phyloP scores from a whole-genome alignment of 257 asterid species.

The Solanum chaucha region DNA sequence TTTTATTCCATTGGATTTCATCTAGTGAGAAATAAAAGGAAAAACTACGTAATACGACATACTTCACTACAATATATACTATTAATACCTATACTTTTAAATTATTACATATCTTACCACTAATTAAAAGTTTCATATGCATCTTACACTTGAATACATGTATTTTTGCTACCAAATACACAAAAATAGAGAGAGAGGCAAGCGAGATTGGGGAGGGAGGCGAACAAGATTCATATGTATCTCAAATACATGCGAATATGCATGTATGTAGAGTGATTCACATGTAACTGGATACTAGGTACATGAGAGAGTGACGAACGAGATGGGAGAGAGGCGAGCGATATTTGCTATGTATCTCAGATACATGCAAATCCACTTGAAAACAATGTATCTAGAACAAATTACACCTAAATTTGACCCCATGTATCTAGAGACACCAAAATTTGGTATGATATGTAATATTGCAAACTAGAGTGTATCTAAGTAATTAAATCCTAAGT shows the following conservation, averaged over 20 bases:
- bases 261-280: not conserved
- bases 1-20: too few species aligned
- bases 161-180: too few species aligned
- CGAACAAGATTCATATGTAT: too few species aligned
- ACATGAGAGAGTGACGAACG: not conserved
- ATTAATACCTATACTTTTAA: not conserved
- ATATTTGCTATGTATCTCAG: not conserved
- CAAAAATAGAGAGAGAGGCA: too few species aligned
- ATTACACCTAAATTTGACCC: not conserved
- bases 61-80: not conserved
- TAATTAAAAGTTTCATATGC: not conserved
- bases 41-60: too few species aligned
- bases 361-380: not conserved
- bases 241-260: not conserved
- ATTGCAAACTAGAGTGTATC: not conserved
- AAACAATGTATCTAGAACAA: too few species aligned
- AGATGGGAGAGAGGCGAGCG: not conserved
- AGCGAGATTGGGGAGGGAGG: not conserved
- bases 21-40: not conserved
- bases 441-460: too few species aligned
- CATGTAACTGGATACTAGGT: too few species aligned
- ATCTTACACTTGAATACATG: too few species aligned
- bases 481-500: too few species aligned
- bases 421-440: not conserved
- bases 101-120: too few species aligned